A percentile compares a stretch with the other conserved stretches of the same genome.
Conservation (phyloP, 2,329 filamentous ascomycete genomes). For the Phyllosticta ampelicida region DNA sequence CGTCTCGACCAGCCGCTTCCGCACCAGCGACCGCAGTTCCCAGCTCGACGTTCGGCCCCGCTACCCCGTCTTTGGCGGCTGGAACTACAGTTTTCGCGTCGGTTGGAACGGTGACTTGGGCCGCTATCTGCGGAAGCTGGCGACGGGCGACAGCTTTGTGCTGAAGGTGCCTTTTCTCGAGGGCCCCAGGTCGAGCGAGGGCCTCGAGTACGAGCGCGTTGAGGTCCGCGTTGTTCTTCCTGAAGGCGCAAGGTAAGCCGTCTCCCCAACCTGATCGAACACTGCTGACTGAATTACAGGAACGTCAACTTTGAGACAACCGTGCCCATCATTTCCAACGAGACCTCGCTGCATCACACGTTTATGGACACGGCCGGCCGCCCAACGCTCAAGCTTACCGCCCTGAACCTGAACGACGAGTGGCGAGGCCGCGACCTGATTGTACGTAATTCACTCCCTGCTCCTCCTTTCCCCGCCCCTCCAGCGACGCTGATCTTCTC, state of each 20-base stretch:
- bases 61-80: constrained; percentile 93
- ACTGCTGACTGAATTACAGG: constrained; percentile 36
- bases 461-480: not conserved
- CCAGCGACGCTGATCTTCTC: not conserved
- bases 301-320: constrained; percentile 69
- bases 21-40: constrained; percentile 65
- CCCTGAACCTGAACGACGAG: constrained; percentile 83
- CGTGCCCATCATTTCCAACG: constrained; percentile 56
- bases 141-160: constrained; percentile 59
- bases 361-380: constrained; percentile 91
- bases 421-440: constrained; percentile 72
- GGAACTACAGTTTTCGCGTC: constrained; percentile 95
- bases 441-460: constrained; percentile 31
- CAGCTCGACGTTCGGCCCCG: constrained; percentile 82
- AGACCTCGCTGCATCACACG: constrained; percentile 62
- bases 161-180: constrained; percentile 89
- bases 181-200: constrained; percentile 76
- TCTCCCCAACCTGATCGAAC: constrained; percentile 13
- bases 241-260: constrained; percentile 79
- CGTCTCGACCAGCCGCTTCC: constrained; percentile 85
- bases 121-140: constrained; percentile 58
- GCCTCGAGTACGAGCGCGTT: constrained; percentile 73
- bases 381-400: constrained; percentile 68
- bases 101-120: constrained; percentile 88
- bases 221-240: constrained; percentile 76